A percentile compares a stretch with the other conserved stretches of the same genome.
phyloP scores from a whole-genome alignment of 495 filamentous ascomycete genomes.

The Daldinia caldariorum region DNA sequence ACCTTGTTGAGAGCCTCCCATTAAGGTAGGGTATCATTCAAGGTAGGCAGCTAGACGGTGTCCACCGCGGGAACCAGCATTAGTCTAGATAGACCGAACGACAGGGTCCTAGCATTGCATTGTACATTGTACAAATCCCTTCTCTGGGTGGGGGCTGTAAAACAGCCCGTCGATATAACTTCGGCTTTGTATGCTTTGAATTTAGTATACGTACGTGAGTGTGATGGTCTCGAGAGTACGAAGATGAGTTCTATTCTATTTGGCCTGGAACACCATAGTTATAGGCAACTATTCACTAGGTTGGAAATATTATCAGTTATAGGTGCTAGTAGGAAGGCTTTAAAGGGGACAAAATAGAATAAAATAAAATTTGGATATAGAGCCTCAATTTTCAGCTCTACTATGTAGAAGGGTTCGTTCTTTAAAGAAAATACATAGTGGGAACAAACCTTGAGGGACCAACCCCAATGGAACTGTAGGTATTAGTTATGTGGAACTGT shows the following conservation, averaged over 20 bases:
- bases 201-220: conserved; percentile 1
- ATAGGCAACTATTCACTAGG: too few relatives aligned
- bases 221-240: not conserved
- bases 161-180: not conserved
- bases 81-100: not conserved
- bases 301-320: too few relatives aligned
- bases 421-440: not conserved
- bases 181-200: not conserved
- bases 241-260: not conserved
- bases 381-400: conserved; percentile 30
- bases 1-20: too few relatives aligned
- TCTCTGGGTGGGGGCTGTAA: conserved; percentile 16
- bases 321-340: not conserved
- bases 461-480: too few relatives aligned
- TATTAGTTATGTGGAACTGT: conserved; percentile 22
- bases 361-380: not conserved
- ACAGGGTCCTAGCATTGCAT: conserved; percentile 6
- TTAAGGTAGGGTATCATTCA: conserved; percentile 16
- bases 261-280: not conserved
- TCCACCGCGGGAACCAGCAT: conserved; percentile 37
- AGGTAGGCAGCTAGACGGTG: conserved; percentile 6
- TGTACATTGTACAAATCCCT: too few relatives aligned
- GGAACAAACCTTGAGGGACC: not conserved
- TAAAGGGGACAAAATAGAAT: not conserved
- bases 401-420: conserved; percentile 2